phyloP scores from a whole-genome alignment of 2,329 filamentous ascomycete genomes.

The Scedosporium boydii region DNA sequence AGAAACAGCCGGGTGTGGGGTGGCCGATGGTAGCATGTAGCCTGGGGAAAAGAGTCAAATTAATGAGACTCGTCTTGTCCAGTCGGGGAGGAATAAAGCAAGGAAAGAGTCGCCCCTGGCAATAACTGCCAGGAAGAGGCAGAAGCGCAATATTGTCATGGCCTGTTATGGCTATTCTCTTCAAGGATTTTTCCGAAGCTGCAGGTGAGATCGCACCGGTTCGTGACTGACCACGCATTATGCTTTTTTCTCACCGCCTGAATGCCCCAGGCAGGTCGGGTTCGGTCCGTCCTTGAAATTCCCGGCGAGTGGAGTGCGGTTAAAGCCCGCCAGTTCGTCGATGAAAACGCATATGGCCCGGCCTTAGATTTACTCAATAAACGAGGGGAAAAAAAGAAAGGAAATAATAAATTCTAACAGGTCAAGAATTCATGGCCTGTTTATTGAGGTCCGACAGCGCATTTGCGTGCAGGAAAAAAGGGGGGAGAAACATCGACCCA shows the following conservation, averaged over 20 bases:
- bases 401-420: too few species aligned
- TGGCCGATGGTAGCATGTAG: not conserved
- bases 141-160: not conserved
- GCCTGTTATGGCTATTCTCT: not conserved
- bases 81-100: not conserved
- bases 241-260: not conserved
- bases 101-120: not conserved
- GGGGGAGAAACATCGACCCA: too few species aligned
- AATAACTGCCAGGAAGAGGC: not conserved
- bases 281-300: too few species aligned
- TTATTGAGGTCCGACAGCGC: too few species aligned
- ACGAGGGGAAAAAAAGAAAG: too few species aligned
- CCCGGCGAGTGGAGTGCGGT: too few species aligned
- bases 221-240: not conserved
- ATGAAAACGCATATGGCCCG: too few species aligned
- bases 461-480: too few species aligned
- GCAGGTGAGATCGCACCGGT: not conserved
- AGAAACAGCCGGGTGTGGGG: not conserved
- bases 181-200: not conserved
- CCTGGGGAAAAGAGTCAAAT: not conserved
- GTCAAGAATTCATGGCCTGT: too few species aligned
- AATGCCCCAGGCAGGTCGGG: not conserved
- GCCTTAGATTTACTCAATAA: too few species aligned
- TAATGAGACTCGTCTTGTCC: not conserved
- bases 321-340: too few species aligned